Percentiles rank a stretch among this genome's conserved stretches.
Evolutionary conservation across 2,329 filamentous ascomycete species (phyloP).

Genomic region (Penicillium sp.): DNA sequence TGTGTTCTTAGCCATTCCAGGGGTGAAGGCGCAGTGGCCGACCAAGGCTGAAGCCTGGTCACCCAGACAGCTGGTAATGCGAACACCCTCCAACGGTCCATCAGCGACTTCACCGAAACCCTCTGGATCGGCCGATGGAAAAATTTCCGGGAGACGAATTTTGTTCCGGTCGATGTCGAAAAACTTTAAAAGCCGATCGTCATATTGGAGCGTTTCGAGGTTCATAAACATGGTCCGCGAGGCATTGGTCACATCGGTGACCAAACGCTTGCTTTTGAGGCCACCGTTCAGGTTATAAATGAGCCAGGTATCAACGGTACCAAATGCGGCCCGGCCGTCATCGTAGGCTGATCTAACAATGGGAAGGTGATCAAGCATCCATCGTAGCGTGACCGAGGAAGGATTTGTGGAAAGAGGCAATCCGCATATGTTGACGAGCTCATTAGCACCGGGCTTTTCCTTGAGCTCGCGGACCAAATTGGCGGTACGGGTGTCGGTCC

Average conservation of each 20-base stretch:
- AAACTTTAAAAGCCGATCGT: slow-evolving; percentile 74
- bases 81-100: slow-evolving; percentile 68
- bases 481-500: slow-evolving; percentile 83
- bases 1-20: slow-evolving; percentile 85
- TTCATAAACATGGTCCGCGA: slow-evolving; percentile 96
- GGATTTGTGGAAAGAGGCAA: slow-evolving; percentile 86
- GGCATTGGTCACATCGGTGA: slow-evolving; percentile 86
- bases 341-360: slow-evolving; percentile 75
- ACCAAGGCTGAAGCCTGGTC: slow-evolving; percentile 86
- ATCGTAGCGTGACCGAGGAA: slow-evolving; percentile 79
- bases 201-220: slow-evolving; percentile 76
- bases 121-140: slow-evolving; percentile 73
- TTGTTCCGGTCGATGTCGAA: slow-evolving; percentile 75
- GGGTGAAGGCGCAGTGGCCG: slow-evolving; percentile 79
- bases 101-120: slow-evolving; percentile 69
- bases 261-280: slow-evolving; percentile 66
- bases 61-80: slow-evolving; percentile 80
- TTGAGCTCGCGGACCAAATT: slow-evolving; percentile 77
- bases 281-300: slow-evolving; percentile 80
- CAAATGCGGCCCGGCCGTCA: slow-evolving; percentile 74
- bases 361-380: slow-evolving; percentile 75
- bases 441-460: slow-evolving; percentile 65
- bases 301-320: slow-evolving; percentile 87
- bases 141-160: slow-evolving; percentile 75
- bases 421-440: slow-evolving; percentile 71